A percentile compares a stretch with the other conserved stretches of the same genome.
phyloP scores from a whole-genome alignment of 768 basidiomycete genomes.

The Amanita rimosa region DNA sequence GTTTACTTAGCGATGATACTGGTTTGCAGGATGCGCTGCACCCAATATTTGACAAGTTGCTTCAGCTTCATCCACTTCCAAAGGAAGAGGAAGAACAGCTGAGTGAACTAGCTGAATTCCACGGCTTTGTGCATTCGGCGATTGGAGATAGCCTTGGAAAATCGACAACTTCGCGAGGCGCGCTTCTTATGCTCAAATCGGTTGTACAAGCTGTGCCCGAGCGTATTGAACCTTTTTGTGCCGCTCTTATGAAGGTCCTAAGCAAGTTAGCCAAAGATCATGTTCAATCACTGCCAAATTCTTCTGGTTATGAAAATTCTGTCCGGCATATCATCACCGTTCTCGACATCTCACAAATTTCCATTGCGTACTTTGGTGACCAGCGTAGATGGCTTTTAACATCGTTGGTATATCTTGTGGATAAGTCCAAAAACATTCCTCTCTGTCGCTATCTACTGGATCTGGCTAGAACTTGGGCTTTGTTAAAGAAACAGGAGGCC shows the following conservation, averaged over 20 bases:
- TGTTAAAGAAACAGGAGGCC: constrained; percentile 62
- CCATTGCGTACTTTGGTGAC: constrained; percentile 77
- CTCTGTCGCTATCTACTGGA: constrained; percentile 83
- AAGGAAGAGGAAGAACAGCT: constrained; percentile 71
- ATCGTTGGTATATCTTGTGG: constrained; percentile 70
- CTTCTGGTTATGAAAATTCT: constrained; percentile 42
- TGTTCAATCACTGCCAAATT: constrained; percentile 39
- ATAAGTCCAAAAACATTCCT: constrained; percentile 73
- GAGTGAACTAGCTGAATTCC: constrained; percentile 65
- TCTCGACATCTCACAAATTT: constrained; percentile 75
- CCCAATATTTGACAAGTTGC: constrained; percentile 72
- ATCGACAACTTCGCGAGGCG: constrained; percentile 60
- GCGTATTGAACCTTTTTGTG: constrained; percentile 71
- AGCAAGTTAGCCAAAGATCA: constrained; percentile 85
- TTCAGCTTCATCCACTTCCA: constrained; percentile 66
- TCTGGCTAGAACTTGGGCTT: constrained; percentile 82
- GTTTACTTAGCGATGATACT: constrained; percentile 70
- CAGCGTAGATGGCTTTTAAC: constrained; percentile 74
- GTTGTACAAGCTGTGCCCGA: constrained; percentile 74
- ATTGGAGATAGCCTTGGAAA: constrained; percentile 75
- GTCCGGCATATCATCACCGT: constrained; percentile 65
- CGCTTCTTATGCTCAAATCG: constrained; percentile 79
- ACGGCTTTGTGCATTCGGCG: constrained; percentile 61
- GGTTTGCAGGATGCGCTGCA: constrained; percentile 72
- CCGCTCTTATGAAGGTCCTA: constrained; percentile 71